phyloP scores from a whole-genome alignment of 2,329 filamentous ascomycete genomes.

The Emydomyces testavorans region DNA sequence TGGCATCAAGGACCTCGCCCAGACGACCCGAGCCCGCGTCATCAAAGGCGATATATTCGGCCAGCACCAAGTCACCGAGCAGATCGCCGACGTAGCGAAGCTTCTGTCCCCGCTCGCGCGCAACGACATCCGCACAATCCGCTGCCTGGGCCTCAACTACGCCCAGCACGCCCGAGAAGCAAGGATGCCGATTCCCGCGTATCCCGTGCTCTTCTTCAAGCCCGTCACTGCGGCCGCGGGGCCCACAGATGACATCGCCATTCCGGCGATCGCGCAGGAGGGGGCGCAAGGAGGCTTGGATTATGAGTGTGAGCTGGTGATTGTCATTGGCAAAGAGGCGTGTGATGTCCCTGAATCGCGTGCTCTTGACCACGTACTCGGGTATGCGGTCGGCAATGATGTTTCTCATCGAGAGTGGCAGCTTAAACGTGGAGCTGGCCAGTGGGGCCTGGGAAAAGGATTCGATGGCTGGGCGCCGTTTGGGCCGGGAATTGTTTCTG shows the following conservation, averaged over 20 bases:
- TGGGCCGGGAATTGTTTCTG: constrained; percentile 58
- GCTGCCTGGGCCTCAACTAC: constrained; percentile 62
- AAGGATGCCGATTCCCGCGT: constrained; percentile 56
- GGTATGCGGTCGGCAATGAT: constrained; percentile 66
- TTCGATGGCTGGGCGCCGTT: constrained; percentile 67
- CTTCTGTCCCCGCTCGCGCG: constrained; percentile 54
- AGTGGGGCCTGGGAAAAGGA: constrained; percentile 62
- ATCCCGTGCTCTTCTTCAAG: constrained; percentile 65
- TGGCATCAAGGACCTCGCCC: constrained; percentile 49
- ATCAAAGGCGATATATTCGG: constrained; percentile 57
- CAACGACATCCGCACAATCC: constrained; percentile 53
- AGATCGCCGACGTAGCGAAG: constrained; percentile 41
- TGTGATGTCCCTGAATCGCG: constrained; percentile 52
- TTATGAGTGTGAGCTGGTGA: constrained; percentile 70
- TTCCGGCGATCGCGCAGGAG: constrained; percentile 55
- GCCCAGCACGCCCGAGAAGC: constrained; percentile 59
- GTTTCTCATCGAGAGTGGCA: constrained; percentile 73
- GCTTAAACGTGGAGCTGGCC: constrained; percentile 53
- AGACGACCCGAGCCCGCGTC: constrained; percentile 50
- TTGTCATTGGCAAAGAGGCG: constrained; percentile 58
- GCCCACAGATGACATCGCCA: constrained; percentile 54
- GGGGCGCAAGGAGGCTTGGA: constrained; percentile 56
- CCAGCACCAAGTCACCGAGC: constrained; percentile 51
- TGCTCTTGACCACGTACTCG: constrained; percentile 61
- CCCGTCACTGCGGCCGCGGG: constrained; percentile 55